Percentiles rank a stretch among this genome's conserved stretches.
Conservation (phyloP, 106 monocot species). For the Vanilla planifolia region DNA sequence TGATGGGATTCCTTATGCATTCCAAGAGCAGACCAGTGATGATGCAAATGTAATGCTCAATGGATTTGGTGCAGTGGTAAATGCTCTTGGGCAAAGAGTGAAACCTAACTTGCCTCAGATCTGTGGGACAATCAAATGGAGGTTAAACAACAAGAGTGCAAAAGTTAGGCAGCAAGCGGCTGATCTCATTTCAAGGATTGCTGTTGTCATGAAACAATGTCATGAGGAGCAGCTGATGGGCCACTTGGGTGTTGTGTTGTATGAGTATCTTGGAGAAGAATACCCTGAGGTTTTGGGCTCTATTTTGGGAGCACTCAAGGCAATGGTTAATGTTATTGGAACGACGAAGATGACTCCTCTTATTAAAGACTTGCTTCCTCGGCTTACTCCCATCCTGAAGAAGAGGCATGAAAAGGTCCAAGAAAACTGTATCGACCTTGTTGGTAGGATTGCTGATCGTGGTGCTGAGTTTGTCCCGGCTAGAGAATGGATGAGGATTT, state of each 20-base stretch:
- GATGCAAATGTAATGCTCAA: conserved; percentile 99
- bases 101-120: conserved; percentile 97
- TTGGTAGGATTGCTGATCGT: conserved; percentile 98
- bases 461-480: conserved; percentile 99
- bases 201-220: conserved; percentile 98
- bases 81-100: conserved; percentile 89
- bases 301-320: conserved; percentile 87
- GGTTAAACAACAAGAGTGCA: conserved; percentile 90
- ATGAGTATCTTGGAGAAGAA: conserved; percentile 95
- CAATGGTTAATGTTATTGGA: conserved; percentile 99
- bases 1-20: conserved; percentile 94
- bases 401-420: conserved; percentile 98
- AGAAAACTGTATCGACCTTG: conserved; percentile 97
- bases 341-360: conserved; percentile 99
- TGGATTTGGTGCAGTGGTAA: conserved; percentile 97
- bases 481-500: conserved; percentile 99
- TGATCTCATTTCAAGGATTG: conserved; percentile 93
- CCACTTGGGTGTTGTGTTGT: conserved; percentile 87
- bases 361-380: conserved; percentile 93
- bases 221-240: conserved; percentile 94
- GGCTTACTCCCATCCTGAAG: conserved; percentile 89
- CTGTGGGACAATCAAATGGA: conserved; percentile 98
- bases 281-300: conserved; percentile 97
- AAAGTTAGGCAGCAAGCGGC: conserved; percentile 98
- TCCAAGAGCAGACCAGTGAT: conserved; percentile 96